Conservation (phyloP, 1,284 basidiomycete genomes). For the Cutaneotrichosporon sp. region DNA sequence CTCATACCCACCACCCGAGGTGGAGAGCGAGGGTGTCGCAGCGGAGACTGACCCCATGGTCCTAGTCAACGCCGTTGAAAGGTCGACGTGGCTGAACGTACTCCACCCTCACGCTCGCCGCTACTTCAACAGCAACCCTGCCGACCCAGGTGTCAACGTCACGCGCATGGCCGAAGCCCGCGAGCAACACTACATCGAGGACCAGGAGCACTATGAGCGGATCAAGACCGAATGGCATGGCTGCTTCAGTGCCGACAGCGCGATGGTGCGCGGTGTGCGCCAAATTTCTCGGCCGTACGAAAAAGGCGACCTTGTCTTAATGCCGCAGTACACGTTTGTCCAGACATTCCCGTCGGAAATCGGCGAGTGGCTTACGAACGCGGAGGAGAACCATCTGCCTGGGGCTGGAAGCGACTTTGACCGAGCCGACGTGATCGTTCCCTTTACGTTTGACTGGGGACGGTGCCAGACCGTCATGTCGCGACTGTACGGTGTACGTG, state of each 20-base stretch:
- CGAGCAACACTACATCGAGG: slow-evolving; percentile 11
- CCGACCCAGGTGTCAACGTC: slow-evolving; percentile 23
- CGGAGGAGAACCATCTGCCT: slow-evolving; percentile 23
- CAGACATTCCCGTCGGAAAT: slow-evolving; percentile 8
- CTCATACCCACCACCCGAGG: slow-evolving; percentile 22
- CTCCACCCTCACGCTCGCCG: slow-evolving; percentile 28
- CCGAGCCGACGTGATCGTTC: slow-evolving; percentile 33
- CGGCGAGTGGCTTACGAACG: slow-evolving; percentile 19
- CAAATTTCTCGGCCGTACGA: slow-evolving; percentile 21
- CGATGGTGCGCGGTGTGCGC: slow-evolving; percentile 24
- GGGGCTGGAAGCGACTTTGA: slow-evolving; percentile 5
- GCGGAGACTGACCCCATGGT: slow-evolving; percentile 12
- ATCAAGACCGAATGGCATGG: slow-evolving; percentile 21
- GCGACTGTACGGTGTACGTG: slow-evolving; percentile 17
- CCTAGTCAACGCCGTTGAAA: slow-evolving; percentile 19
- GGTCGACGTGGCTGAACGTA: slow-evolving; percentile 30
- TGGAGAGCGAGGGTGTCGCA: not conserved
- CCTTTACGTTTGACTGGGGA: slow-evolving; percentile 48
- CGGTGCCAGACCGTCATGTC: slow-evolving; percentile 24
- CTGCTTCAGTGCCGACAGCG: slow-evolving; percentile 32
- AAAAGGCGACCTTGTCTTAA: slow-evolving; percentile 36
- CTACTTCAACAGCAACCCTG: slow-evolving; percentile 22
- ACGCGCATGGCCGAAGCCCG: slow-evolving; percentile 19
- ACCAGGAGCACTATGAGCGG: slow-evolving; percentile 17
- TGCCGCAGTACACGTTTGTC: slow-evolving; percentile 37